Base-by-base conservation (phyloP, 106 monocot species). In the Dendrobium huoshanense region DNA sequence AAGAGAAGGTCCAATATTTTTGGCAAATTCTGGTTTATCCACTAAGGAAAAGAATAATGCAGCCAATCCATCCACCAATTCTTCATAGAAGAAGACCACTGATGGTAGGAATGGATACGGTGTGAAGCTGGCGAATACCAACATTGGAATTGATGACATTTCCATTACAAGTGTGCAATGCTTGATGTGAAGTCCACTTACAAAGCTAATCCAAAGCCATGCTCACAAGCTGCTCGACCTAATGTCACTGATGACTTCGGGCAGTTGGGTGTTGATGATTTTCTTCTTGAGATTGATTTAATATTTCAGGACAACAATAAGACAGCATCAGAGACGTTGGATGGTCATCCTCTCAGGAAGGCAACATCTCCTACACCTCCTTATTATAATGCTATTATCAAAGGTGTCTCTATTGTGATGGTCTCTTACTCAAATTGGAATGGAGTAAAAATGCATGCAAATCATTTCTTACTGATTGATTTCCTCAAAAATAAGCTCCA, bases 361-460 rank as follows among this genome's bases (percentile, higher is more conserved):
- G 31, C 1, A 31, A 31, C 31, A 31, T 31, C 31, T 31, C 31
- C 31, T 31, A 31, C 31, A 31, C 89, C 89, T 45, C 84, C 89
- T 75, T 95, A 89, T 51, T 83, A 85, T 55, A 59, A 80, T 43
- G 75, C 95, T 1, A 81, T 95, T 29, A 82, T 79, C 83, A 89
- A 92, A 70, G 95, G 95, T 20, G 88, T 95, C 31, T 84, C 95
- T 18, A 85, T 88, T 4, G 82, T 95, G 3, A 95, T 95, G 95
- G 83, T 87, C 33, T 93, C 92, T 15, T 95, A 88, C 73, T 91
- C 95, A 15, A 95, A 92, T 73, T 92, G 92, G 95, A 95, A 95
- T 75, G 95, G 95, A 20, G 83, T 83, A 16, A 95, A 93, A 76
- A 95, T 95, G 95, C 95, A 95, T 75, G 85, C 91, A 17, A 92